phyloP scores from a whole-genome alignment of 116 monocot species.

The Papilionanthe hybrid region DNA sequence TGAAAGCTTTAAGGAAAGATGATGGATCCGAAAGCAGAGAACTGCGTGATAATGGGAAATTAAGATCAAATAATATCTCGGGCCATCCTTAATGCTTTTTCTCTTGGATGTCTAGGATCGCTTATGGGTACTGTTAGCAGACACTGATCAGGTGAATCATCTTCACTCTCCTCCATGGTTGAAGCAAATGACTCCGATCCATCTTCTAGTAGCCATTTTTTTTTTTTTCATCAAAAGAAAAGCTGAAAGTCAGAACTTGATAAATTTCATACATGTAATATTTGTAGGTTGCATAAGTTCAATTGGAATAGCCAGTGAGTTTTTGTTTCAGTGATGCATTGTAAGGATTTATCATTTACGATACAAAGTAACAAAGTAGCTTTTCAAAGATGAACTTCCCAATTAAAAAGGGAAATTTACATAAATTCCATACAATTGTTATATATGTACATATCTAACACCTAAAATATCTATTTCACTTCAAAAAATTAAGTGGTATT shows the following conservation, averaged over 20 bases:
- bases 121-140: constrained; percentile 9
- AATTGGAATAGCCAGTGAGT: background rate
- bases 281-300: background rate
- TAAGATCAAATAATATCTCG: constrained; percentile 8
- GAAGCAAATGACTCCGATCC: constrained; percentile 22
- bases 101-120: constrained; percentile 8
- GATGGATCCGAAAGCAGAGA: background rate
- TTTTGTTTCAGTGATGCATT: too few relatives aligned
- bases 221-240: background rate
- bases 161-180: background rate
- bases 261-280: background rate
- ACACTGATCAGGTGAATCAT: constrained; percentile 8
- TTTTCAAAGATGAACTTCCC: background rate
- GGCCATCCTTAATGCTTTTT: constrained; percentile 11
- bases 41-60: background rate
- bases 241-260: background rate
- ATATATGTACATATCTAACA: too few relatives aligned
- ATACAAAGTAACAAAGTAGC: background rate
- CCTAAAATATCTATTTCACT: too few relatives aligned
- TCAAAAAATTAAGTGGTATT: too few relatives aligned
- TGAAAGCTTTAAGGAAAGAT: background rate
- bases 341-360: too few relatives aligned
- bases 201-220: constrained; percentile 8
- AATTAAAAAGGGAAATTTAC: too few relatives aligned
- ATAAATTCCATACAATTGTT: too few relatives aligned